Percentiles rank a stretch among this genome's conserved stretches.
phyloP scores from a whole-genome alignment of 768 basidiomycete genomes.

The Rhodosporidiobolus odoratus region DNA sequence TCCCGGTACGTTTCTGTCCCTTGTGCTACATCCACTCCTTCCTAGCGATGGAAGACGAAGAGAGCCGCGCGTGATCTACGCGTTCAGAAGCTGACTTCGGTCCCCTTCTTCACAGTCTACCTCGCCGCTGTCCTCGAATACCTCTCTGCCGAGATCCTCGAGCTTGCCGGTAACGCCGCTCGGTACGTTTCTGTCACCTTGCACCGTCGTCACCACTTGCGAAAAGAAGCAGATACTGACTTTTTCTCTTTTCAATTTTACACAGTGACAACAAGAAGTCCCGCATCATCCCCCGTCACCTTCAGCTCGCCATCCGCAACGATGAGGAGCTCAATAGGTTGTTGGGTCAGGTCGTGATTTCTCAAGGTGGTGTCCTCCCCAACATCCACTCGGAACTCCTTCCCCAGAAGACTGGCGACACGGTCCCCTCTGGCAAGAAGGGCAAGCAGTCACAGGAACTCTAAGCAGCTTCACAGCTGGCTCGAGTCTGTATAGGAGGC shows the following conservation, averaged over 20 bases:
- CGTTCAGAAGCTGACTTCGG: neutral
- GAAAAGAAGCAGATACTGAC: neutral
- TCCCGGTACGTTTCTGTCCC: constrained; percentile 66
- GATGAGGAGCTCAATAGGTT: constrained; percentile 57
- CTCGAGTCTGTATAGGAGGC: no score
- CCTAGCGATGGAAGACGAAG: no score
- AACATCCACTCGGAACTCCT: constrained; percentile 52
- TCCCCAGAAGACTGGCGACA: constrained; percentile 21
- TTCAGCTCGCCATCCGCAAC: constrained; percentile 78
- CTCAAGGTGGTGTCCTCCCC: constrained; percentile 82
- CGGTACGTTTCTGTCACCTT: constrained; percentile 52
- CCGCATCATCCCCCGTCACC: constrained; percentile 87
- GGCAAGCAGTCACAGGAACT: constrained; percentile 3
- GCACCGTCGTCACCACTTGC: neutral
- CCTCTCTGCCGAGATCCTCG: constrained; percentile 86
- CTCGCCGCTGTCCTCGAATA: constrained; percentile 87
- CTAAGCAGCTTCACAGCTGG: no score
- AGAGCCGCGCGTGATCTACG: no score
- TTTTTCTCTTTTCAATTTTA: neutral
- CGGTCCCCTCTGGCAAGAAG: neutral
- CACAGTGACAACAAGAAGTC: constrained; percentile 49
- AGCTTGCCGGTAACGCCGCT: constrained; percentile 77
- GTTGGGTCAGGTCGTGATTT: constrained; percentile 79
- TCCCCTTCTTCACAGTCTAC: constrained; percentile 58
- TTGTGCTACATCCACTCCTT: constrained; percentile 50